Percentiles rank a stretch among this genome's conserved stretches.
phyloP scores from a whole-genome alignment of 2,329 filamentous ascomycete genomes.

The Alternaria sp. region DNA sequence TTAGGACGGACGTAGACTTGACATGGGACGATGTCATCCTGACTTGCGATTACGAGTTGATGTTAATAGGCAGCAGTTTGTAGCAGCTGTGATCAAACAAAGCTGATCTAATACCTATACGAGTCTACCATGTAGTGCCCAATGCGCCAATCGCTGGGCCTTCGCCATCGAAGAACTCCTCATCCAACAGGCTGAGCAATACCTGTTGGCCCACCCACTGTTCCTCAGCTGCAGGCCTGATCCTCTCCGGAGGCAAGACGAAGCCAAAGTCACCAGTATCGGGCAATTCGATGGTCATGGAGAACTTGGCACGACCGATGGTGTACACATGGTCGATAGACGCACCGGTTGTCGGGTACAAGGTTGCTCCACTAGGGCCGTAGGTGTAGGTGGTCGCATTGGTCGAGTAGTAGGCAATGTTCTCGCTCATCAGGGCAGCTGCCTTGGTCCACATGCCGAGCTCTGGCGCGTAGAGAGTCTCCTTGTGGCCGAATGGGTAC shows the following conservation, averaged over 20 bases:
- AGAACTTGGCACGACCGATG: constrained; percentile 49
- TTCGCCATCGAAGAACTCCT: constrained; percentile 36
- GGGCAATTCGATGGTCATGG: constrained; percentile 56
- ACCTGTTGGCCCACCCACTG: constrained; percentile 50
- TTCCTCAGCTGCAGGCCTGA: constrained; percentile 54
- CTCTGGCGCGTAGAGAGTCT: constrained; percentile 55
- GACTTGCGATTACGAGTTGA: neutral
- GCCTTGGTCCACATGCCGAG: constrained; percentile 58
- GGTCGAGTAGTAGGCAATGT: constrained; percentile 55
- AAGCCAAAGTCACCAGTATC: constrained; percentile 57
- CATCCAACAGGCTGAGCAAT: constrained; percentile 31
- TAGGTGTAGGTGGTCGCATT: constrained; percentile 45
- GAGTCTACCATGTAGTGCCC: neutral
- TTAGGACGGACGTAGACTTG: neutral
- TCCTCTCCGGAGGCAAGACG: constrained; percentile 56
- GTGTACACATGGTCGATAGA: constrained; percentile 53
- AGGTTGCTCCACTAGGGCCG: constrained; percentile 62
- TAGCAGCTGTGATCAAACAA: neutral
- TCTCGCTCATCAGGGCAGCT: constrained; percentile 54
- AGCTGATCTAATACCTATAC: neutral
- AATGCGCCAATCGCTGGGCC: constrained; percentile 20
- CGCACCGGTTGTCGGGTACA: constrained; percentile 61
- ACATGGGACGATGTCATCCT: no score
- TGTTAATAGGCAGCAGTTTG: neutral
- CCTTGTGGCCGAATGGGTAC: constrained; percentile 64